Percentiles rank a stretch among this genome's conserved stretches.
Conservation (phyloP, 2,329 filamentous ascomycete species). For the Stemphylium lycopersici region DNA sequence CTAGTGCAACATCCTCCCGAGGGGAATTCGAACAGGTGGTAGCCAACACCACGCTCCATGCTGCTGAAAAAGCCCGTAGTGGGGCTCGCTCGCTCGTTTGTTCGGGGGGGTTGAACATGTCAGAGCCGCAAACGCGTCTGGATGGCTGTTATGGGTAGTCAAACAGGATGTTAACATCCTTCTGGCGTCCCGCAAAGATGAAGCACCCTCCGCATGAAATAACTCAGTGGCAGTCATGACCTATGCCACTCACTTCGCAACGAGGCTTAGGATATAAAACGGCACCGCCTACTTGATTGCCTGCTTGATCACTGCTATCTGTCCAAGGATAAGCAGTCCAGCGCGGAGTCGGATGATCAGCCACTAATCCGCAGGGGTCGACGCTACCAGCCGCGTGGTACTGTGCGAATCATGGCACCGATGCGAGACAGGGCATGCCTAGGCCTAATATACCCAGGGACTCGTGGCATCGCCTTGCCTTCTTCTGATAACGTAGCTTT, state of each 20-base stretch:
- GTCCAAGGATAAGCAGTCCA: background rate
- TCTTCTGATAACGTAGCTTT: background rate
- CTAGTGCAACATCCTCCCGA: background rate
- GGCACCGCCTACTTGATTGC: too few relatives aligned
- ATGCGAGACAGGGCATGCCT: background rate
- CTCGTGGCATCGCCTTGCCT: background rate
- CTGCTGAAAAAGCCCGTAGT: background rate
- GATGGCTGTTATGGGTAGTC: too few relatives aligned
- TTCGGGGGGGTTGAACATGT: too few relatives aligned
- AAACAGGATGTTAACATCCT: too few relatives aligned
- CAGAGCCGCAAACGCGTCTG: too few relatives aligned
- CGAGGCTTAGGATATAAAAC: too few relatives aligned
- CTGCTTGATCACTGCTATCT: background rate
- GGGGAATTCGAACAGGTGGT: background rate
- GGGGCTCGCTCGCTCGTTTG: too few relatives aligned
- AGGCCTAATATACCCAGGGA: background rate
- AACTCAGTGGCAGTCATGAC: too few relatives aligned
- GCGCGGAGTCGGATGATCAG: background rate
- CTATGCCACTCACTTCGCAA: too few relatives aligned
- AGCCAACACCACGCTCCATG: background rate
- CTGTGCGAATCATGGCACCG: conserved; percentile 1
- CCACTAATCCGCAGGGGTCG: conserved; percentile 1
- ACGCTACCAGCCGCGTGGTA: conserved; percentile 9
- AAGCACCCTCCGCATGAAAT: too few relatives aligned
- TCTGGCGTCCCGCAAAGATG: too few relatives aligned